phyloP scores from a whole-genome alignment of 352 stramenopile genomes.

The Phytophthora uliginosa region DNA sequence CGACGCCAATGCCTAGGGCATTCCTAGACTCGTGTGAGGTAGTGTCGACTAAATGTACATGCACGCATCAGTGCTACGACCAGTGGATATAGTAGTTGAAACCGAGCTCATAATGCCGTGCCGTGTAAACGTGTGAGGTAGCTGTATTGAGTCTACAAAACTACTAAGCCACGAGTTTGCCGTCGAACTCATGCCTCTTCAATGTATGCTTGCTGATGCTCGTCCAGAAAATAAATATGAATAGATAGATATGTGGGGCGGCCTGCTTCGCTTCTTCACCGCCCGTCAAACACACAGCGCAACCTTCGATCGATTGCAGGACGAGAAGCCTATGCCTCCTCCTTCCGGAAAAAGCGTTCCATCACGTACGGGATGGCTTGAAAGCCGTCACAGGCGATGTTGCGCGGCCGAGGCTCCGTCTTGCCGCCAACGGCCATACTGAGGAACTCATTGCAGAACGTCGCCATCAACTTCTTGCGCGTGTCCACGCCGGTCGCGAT shows the following conservation, averaged over 20 bases:
- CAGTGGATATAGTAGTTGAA: background rate
- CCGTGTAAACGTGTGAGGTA: background rate
- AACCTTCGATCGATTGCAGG: slow-evolving; percentile 51
- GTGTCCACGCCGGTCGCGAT: slow-evolving; percentile 43
- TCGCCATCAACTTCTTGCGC: slow-evolving; percentile 55
- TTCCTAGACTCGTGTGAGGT: background rate
- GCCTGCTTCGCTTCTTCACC: background rate
- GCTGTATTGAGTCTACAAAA: slow-evolving; percentile 23
- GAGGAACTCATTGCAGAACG: slow-evolving; percentile 63
- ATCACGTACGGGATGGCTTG: slow-evolving; percentile 56
- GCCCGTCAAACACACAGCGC: slow-evolving; percentile 13
- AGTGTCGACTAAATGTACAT: background rate
- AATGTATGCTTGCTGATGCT: slow-evolving; percentile 2
- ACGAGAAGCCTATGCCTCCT: slow-evolving; percentile 12
- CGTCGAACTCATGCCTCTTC: slow-evolving; percentile 21
- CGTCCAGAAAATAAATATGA: slow-evolving; percentile 34
- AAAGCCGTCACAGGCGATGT: slow-evolving; percentile 45
- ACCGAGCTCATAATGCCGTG: background rate
- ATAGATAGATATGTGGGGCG: slow-evolving; percentile 31
- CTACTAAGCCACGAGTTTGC: slow-evolving; percentile 19
- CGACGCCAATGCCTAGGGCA: background rate
- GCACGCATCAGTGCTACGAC: background rate
- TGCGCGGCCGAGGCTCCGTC: slow-evolving; percentile 33
- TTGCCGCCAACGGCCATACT: slow-evolving; percentile 50
- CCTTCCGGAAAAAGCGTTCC: slow-evolving; percentile 54